phyloP scores from a whole-genome alignment of 495 filamentous ascomycete species.

The Pyronema domesticum region DNA sequence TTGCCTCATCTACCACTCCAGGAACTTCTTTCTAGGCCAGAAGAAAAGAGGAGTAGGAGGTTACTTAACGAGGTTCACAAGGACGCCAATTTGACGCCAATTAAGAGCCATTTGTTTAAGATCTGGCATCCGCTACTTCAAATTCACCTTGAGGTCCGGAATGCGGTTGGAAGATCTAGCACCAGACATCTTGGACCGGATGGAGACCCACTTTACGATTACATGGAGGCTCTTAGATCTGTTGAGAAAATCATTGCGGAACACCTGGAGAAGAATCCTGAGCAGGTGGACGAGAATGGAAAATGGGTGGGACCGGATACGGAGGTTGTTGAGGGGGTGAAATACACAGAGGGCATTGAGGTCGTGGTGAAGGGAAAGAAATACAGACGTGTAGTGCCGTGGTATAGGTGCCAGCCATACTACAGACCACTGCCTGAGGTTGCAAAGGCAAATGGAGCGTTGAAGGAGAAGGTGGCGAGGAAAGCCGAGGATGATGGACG shows the following conservation, averaged over 20 bases:
- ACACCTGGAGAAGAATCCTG: constrained; percentile 46
- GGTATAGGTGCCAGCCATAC: constrained; percentile 87
- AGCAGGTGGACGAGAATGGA: constrained; percentile 31
- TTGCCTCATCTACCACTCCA: constrained; percentile 42
- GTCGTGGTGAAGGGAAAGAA: constrained; percentile 10
- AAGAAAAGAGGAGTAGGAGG: constrained; percentile 25
- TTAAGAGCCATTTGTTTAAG: constrained; percentile 89
- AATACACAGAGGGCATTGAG: constrained; percentile 20
- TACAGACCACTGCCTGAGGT: constrained; percentile 76
- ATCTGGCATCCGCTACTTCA: constrained; percentile 66
- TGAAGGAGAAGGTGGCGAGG: constrained; percentile 36
- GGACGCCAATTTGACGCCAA: constrained; percentile 58
- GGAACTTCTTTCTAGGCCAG: constrained; percentile 25
- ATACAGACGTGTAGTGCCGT: constrained; percentile 34
- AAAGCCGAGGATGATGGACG: neutral
- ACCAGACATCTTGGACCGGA: constrained; percentile 41
- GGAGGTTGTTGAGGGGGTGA: constrained; percentile 23
- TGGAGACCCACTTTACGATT: constrained; percentile 32
- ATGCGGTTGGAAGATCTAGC: constrained; percentile 42
- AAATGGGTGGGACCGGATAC: constrained; percentile 18
- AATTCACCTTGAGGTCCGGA: constrained; percentile 59
- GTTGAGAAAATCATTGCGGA: constrained; percentile 52
- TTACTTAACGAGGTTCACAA: constrained; percentile 28
- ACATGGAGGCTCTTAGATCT: constrained; percentile 50
- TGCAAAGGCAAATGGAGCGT: constrained; percentile 60